Evolutionary conservation across 345 rosid species (phyloP).

Genomic region (Gossypium ekmanianum): DNA sequence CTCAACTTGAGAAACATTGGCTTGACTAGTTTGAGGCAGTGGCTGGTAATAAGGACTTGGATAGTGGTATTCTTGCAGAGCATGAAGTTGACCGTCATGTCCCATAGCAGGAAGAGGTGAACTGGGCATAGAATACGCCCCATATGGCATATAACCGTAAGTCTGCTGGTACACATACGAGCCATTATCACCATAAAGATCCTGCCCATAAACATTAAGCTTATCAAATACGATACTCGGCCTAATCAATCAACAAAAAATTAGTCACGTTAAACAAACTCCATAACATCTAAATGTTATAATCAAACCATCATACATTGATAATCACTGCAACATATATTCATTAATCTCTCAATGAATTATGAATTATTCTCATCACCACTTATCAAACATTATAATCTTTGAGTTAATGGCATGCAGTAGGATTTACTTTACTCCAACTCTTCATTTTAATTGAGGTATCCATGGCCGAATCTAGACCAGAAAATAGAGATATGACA

Average conservation of each 20-base stretch:
- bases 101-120: conserved; percentile 29
- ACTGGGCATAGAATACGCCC: conserved; percentile 38
- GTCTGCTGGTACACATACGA: conserved; percentile 37
- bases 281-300: background rate
- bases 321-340: background rate
- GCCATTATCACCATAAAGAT: conserved; percentile 37
- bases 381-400: background rate
- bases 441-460: background rate
- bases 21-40: conserved; percentile 13
- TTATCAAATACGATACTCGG: conserved; percentile 1
- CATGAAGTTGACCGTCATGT: conserved; percentile 36
- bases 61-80: conserved; percentile 49
- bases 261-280: background rate
- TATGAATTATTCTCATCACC: background rate
- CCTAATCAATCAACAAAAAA: background rate
- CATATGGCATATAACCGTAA: conserved; percentile 43
- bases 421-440: background rate
- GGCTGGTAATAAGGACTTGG: conserved; percentile 42
- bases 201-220: conserved; percentile 30
- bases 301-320: background rate
- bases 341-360: background rate
- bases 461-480: background rate
- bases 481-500: background rate
- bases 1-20: conserved; percentile 23
- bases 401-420: background rate